Conservation (phyloP, 2,329 filamentous ascomycete genomes). For the Arthrobotrys conoides region DNA sequence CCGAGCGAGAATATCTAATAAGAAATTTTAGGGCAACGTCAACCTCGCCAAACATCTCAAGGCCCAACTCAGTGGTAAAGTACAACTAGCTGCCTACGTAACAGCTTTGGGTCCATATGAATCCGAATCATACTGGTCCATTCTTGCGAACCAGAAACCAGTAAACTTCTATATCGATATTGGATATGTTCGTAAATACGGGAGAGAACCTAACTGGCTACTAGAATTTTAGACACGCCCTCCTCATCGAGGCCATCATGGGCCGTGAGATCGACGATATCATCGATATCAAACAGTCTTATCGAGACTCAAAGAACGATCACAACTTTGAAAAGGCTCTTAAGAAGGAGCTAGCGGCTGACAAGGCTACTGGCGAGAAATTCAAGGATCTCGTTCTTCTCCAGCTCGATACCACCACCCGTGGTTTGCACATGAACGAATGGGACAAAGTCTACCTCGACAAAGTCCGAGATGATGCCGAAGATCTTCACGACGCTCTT, state of each 20-base stretch:
- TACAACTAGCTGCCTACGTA: constrained; percentile 86
- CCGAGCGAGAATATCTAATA: constrained; percentile 3
- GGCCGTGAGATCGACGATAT: constrained; percentile 91
- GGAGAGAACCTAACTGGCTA: constrained; percentile 73
- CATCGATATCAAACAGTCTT: constrained; percentile 84
- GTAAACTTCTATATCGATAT: constrained; percentile 50
- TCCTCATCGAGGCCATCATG: constrained; percentile 94
- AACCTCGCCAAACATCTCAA: constrained; percentile 90
- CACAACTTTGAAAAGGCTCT: constrained; percentile 87
- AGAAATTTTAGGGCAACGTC: constrained; percentile 75
- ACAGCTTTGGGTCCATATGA: constrained; percentile 92
- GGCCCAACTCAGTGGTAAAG: constrained; percentile 79
- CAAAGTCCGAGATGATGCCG: constrained; percentile 78
- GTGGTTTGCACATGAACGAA: constrained; percentile 76
- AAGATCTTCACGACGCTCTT: constrained; percentile 75
- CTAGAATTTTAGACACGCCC: constrained; percentile 76
- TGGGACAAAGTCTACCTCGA: constrained; percentile 73
- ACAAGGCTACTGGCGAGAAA: constrained; percentile 73
- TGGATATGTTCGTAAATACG: constrained; percentile 68
- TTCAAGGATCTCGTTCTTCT: constrained; percentile 90
- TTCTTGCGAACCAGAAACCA: constrained; percentile 87
- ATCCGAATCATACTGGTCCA: constrained; percentile 96
- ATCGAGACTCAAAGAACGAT: constrained; percentile 90
- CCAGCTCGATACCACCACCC: constrained; percentile 75
- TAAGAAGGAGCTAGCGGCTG: constrained; percentile 90